These are phyloP conservation scores for Wickerhamiella australiensis DNA, from an alignment of 805 yeast species.

Conservation along the genomic window DNA sequence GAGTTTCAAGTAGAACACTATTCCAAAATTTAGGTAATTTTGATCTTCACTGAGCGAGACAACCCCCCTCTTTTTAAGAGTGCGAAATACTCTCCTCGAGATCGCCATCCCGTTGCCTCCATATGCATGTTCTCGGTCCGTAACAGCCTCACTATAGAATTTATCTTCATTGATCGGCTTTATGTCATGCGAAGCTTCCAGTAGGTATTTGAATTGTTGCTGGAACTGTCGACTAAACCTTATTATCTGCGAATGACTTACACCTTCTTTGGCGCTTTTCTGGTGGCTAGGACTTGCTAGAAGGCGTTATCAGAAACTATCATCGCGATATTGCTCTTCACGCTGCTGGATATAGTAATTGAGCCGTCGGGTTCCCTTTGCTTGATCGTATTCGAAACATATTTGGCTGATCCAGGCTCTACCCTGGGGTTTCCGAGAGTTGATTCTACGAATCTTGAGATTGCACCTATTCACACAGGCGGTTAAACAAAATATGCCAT, in stretches of 20 bases:
- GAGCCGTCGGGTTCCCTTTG: slow-evolving; percentile 74
- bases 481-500: too few relatives aligned
- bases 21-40: too few relatives aligned
- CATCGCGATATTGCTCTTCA: slow-evolving; percentile 87
- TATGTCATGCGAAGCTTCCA: slow-evolving; percentile 66
- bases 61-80: too few relatives aligned
- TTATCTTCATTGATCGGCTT: slow-evolving; percentile 67
- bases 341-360: slow-evolving; percentile 84
- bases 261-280: slow-evolving; percentile 40
- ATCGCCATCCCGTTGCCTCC: too few relatives aligned
- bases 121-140: too few relatives aligned
- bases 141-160: slow-evolving; percentile 88
- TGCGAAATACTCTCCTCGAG: too few relatives aligned
- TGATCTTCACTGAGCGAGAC: too few relatives aligned
- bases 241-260: slow-evolving; percentile 34
- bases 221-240: slow-evolving; percentile 51
- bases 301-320: slow-evolving; percentile 89
- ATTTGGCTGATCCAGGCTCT: slow-evolving; percentile 56
- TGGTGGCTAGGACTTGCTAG: slow-evolving; percentile 66
- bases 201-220: slow-evolving; percentile 47
- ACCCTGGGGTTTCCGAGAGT: slow-evolving; percentile 48
- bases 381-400: slow-evolving; percentile 64
- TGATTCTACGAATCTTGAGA: neutral
- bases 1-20: too few relatives aligned
- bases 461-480: neutral